Evolutionary conservation across 2,329 filamentous ascomycete genomes (phyloP).

Genomic region (Exophiala calicioides): DNA sequence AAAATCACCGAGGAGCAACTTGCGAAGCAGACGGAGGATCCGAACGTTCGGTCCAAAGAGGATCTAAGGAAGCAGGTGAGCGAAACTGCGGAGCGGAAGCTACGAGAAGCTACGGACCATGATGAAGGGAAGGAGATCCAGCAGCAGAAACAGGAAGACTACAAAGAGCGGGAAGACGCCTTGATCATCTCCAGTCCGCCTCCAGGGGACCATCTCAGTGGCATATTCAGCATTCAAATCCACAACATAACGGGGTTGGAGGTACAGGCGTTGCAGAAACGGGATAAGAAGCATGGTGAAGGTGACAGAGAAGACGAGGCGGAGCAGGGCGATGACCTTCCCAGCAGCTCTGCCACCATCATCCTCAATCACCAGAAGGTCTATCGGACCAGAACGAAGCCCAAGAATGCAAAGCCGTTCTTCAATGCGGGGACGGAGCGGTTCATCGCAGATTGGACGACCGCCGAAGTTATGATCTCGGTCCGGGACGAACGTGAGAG

Average conservation of each 20-base stretch:
- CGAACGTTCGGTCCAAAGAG: slow-evolving; percentile 58
- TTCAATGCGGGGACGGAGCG: slow-evolving; percentile 76
- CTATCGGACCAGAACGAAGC: slow-evolving; percentile 73
- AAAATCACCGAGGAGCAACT: slow-evolving; percentile 64
- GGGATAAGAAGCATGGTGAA: slow-evolving; percentile 48
- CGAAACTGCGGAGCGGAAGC: slow-evolving; percentile 58
- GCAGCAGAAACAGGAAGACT: slow-evolving; percentile 68
- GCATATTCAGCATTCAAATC: slow-evolving; percentile 69
- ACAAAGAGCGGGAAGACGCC: slow-evolving; percentile 60
- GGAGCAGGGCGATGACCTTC: slow-evolving; percentile 64
- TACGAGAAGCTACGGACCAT: slow-evolving; percentile 63
- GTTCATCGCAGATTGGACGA: slow-evolving; percentile 68
- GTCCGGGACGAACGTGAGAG: slow-evolving; percentile 68
- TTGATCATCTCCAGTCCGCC: slow-evolving; percentile 71
- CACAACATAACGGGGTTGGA: slow-evolving; percentile 72
- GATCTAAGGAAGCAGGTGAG: slow-evolving; percentile 61
- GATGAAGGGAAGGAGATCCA: slow-evolving; percentile 63
- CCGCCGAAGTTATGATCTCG: slow-evolving; percentile 66
- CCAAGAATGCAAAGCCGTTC: slow-evolving; percentile 75
- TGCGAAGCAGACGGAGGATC: slow-evolving; percentile 60
- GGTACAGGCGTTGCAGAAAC: slow-evolving; percentile 60
- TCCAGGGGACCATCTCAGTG: slow-evolving; percentile 61
- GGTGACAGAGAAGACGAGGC: slow-evolving; percentile 43
- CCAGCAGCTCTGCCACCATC: slow-evolving; percentile 70
- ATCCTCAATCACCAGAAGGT: slow-evolving; percentile 71